Evolutionary conservation across 805 yeast genomes (phyloP), one percentile per base, ranked within the genome.

Genomic region (Candida verbasci): DNA sequence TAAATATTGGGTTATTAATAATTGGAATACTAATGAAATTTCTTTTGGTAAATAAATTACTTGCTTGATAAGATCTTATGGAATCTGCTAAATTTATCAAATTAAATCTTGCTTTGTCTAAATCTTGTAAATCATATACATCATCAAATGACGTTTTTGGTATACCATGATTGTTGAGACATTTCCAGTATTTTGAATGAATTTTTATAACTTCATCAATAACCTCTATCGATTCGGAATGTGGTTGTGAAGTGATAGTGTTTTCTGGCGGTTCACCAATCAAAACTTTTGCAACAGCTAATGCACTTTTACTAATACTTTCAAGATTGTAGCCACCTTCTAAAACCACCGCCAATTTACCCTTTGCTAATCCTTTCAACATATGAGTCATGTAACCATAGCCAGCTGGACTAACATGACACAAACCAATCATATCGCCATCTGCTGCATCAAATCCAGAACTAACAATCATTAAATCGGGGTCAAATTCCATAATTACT

Each of bases 391-490:
- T 88, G 45, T 88, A 89, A 7, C 96, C 97, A 56, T 93, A 93
- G 10, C 96, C 96, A 25, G 88, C 83, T 2, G 98, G 98, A 0
- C 96, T 74, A 2, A 93, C 95, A 56, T 86, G 94, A 58, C 97
- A 93, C 31, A 91, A 95, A 9, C 98, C 99, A 44, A 93, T 86
- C 40, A 87, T 82, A 60, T 93, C 99, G 41, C 97, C 97, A 51
- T 86, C 96, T 1, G 99, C 99, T 15, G 98, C 98, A 63, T 93
- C 99, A 50, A 93, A 93, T 0, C 99, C 99, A 0, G 97, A 81
- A 14, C 96, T 86, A 22, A 93, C 80, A 24, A 93, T 86, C 4
- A 89, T 91, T 45, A 93, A 70, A 62, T 93, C 98, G 0, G 99
- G 97, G 52, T 81, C 80, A 51, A 82, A 93, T 56, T 93, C 98